phyloP scores from a whole-genome alignment of 768 basidiomycete species.

The Trametes meyenii region DNA sequence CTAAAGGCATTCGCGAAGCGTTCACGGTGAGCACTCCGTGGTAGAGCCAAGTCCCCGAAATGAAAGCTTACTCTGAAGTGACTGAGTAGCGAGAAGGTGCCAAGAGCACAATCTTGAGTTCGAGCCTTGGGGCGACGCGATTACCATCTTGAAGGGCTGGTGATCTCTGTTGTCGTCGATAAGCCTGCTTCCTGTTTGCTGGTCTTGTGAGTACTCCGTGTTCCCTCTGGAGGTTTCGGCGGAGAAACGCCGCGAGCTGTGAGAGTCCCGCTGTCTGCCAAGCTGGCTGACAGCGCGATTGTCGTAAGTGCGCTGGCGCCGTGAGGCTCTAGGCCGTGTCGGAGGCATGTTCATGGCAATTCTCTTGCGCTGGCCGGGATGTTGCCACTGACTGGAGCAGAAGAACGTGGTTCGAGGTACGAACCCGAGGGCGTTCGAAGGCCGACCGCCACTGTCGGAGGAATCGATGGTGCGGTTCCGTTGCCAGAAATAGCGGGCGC shows the following conservation, averaged over 20 bases:
- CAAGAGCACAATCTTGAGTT: too few species aligned
- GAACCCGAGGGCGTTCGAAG: neutral
- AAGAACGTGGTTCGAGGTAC: neutral
- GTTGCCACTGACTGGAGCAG: neutral
- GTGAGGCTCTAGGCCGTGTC: neutral
- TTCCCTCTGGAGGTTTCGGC: neutral
- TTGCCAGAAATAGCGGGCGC: constrained; percentile 3
- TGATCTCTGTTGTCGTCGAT: too few species aligned
- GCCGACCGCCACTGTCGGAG: constrained; percentile 3
- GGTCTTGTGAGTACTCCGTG: too few species aligned
- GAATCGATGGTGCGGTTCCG: neutral
- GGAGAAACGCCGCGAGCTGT: neutral
- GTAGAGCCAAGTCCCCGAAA: too few species aligned
- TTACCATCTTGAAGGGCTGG: too few species aligned
- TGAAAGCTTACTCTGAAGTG: too few species aligned
- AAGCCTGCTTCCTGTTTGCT: too few species aligned
- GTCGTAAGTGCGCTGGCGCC: neutral
- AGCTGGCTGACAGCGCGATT: neutral
- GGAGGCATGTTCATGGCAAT: neutral
- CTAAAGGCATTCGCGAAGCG: too few species aligned
- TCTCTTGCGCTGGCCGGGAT: neutral
- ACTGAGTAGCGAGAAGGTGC: too few species aligned
- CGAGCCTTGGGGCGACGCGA: too few species aligned
- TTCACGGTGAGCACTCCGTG: too few species aligned
- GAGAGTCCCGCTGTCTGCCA: neutral